Conservation (phyloP, 2,329 filamentous ascomycete genomes). For the Pseudocercospora vitis region DNA sequence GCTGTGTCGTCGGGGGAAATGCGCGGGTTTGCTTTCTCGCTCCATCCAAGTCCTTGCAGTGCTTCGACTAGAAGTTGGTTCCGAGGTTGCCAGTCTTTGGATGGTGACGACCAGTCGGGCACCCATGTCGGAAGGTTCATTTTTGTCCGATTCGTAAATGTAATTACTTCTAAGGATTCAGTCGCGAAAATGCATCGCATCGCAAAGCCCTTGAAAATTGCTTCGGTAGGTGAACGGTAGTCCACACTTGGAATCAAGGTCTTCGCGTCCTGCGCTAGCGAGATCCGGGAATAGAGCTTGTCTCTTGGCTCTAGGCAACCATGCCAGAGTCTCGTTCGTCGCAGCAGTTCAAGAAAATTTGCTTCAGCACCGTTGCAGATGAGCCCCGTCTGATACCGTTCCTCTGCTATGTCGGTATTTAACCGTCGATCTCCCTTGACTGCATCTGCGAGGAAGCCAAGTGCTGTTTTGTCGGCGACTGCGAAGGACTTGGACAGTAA, state of each 20-base stretch:
- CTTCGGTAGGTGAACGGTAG: not conserved
- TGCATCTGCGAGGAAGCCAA: not conserved
- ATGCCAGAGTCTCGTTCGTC: not conserved
- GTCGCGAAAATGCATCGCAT: not conserved
- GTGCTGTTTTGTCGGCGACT: not conserved
- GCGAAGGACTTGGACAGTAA: not conserved
- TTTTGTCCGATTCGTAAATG: not conserved
- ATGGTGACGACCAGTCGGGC: constrained; percentile 1
- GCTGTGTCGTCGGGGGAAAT: not conserved
- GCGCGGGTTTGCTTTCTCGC: not conserved
- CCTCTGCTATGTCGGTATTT: not conserved
- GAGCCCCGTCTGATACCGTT: not conserved
- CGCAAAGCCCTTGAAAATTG: constrained; percentile 1
- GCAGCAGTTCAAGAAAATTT: not conserved
- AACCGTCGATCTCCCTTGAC: not conserved
- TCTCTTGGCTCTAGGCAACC: not conserved
- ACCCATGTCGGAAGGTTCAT: constrained; percentile 1
- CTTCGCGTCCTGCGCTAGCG: not conserved
- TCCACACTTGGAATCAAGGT: not conserved
- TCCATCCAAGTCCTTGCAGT: not conserved
- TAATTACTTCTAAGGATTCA: not conserved
- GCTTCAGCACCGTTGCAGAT: not conserved
- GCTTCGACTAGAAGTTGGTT: not conserved
- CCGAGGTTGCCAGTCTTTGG: not conserved
- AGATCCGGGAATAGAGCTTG: not conserved